Evolutionary conservation across 2,329 filamentous ascomycete genomes (phyloP).

Genomic region (Neofusicoccum sp.): DNA sequence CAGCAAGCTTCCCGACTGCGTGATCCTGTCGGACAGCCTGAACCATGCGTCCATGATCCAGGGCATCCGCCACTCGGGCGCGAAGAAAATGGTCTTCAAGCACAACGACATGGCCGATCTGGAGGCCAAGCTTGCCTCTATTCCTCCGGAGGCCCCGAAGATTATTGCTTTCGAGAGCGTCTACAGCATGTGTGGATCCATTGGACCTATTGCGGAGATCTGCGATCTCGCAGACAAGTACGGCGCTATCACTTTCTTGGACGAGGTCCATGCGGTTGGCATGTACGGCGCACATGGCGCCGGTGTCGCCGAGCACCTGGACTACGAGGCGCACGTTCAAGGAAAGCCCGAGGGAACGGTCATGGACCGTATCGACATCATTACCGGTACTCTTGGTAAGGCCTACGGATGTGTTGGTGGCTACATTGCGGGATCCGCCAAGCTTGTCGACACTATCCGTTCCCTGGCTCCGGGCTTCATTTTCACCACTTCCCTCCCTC

Average conservation of each 20-base stretch:
- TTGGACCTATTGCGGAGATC: slow-evolving; percentile 92
- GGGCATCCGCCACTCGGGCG: slow-evolving; percentile 94
- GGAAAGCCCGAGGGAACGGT: slow-evolving; percentile 77
- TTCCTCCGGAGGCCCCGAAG: slow-evolving; percentile 84
- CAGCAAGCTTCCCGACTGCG: slow-evolving; percentile 92
- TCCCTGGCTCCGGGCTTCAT: slow-evolving; percentile 97
- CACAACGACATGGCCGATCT: slow-evolving; percentile 95
- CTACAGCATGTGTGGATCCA: slow-evolving; percentile 98
- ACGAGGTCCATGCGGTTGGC: slow-evolving; percentile 97
- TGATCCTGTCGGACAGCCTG: slow-evolving; percentile 94
- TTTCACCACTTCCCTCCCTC: slow-evolving; percentile 95
- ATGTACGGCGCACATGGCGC: slow-evolving; percentile 98
- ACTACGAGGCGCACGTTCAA: slow-evolving; percentile 80
- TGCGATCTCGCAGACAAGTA: slow-evolving; percentile 97
- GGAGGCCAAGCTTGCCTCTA: slow-evolving; percentile 84
- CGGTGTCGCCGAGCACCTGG: slow-evolving; percentile 94
- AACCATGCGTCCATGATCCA: slow-evolving; percentile 99
- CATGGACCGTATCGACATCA: slow-evolving; percentile 96
- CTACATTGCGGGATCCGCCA: slow-evolving; percentile 88
- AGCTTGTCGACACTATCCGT: slow-evolving; percentile 87
- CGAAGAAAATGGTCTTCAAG: slow-evolving; percentile 97
- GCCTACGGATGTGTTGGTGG: slow-evolving; percentile 97
- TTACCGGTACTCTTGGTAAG: slow-evolving; percentile 95
- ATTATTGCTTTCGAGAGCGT: slow-evolving; percentile 99
- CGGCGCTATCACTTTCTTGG: slow-evolving; percentile 92